Conservation (phyloP, 306 rosid genomes). For the Phaseolus lunatus region DNA sequence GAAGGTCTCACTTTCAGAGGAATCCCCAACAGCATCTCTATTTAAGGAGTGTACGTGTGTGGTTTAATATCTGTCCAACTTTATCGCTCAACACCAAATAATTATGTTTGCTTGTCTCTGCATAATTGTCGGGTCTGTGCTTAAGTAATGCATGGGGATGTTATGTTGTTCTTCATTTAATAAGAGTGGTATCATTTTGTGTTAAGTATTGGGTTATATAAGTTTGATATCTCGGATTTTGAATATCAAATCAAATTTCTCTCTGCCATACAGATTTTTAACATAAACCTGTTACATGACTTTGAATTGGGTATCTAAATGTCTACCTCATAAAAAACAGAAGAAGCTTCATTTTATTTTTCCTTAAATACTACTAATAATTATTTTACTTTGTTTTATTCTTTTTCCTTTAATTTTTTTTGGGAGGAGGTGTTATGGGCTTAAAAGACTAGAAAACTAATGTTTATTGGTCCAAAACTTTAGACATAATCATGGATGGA, state of each 20-base stretch:
- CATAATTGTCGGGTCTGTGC: no score
- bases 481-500: no score
- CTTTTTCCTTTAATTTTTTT: no score
- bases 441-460: no score
- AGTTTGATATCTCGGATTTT: neutral
- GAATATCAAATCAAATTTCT: neutral
- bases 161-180: neutral
- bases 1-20: conserved; percentile 71
- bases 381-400: no score
- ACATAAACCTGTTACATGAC: no score
- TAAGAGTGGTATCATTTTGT: neutral
- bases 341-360: no score
- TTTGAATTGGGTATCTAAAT: no score
- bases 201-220: neutral
- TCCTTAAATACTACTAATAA: no score
- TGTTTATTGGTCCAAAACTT: no score
- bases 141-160: neutral
- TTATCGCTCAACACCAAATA: neutral
- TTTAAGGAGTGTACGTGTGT: neutral
- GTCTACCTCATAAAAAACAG: no score
- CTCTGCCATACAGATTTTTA: neutral
- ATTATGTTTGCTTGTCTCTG: conserved; percentile 12
- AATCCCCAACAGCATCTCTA: conserved; percentile 75
- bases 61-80: neutral
- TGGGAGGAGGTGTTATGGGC: no score